Evolutionary conservation across 371 early-diverging fungal species (phyloP).

Genomic region (Capillidium rhysosporum): DNA sequence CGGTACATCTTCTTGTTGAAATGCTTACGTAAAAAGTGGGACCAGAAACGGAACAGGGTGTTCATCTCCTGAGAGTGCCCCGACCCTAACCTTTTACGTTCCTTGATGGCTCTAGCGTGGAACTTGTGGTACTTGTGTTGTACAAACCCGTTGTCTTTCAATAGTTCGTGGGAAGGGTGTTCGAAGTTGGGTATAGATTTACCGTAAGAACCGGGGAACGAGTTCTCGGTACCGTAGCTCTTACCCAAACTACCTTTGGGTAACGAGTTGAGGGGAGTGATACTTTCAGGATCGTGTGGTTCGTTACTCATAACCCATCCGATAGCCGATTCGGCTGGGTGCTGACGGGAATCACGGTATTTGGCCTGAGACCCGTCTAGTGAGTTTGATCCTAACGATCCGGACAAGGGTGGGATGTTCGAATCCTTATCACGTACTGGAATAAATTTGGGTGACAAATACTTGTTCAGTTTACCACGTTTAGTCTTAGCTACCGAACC

Average conservation of each 20-base stretch:
- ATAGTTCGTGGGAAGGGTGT: conserved; percentile 83
- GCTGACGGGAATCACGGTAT: conserved; percentile 33
- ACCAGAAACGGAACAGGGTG: conserved; percentile 95
- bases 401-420: conserved; percentile 40
- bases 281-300: conserved; percentile 7
- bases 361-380: conserved; percentile 12
- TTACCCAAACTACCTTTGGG: conserved; percentile 1
- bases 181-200: conserved; percentile 72
- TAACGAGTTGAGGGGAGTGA: conserved; percentile 4
- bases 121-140: conserved; percentile 92
- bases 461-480: conserved; percentile 18
- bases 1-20: conserved; percentile 82
- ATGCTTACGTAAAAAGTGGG: conserved; percentile 88
- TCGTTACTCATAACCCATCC: conserved; percentile 67
- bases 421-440: conserved; percentile 14
- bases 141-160: conserved; percentile 85
- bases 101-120: conserved; percentile 81
- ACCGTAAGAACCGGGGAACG: conserved; percentile 25
- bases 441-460: conserved; percentile 3
- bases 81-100: conserved; percentile 76
- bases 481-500: background rate
- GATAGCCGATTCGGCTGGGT: conserved; percentile 57
- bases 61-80: conserved; percentile 96
- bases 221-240: conserved; percentile 10
- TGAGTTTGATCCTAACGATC: conserved; percentile 15